phyloP scores from a whole-genome alignment of 805 yeast genomes.

The Yarrowia osloensis region DNA sequence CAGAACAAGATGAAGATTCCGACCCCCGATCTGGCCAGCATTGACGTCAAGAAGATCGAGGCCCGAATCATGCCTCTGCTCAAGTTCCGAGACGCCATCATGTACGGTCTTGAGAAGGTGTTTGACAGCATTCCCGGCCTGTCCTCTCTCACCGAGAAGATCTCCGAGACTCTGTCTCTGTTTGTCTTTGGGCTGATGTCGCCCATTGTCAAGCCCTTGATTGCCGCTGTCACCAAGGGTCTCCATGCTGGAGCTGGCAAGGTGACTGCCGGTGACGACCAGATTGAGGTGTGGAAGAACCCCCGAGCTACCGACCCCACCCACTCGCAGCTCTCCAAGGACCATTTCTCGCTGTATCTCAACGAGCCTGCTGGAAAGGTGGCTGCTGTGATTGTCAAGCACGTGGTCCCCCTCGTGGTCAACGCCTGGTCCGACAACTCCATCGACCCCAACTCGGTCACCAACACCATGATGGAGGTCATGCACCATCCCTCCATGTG shows the following conservation, averaged over 20 bases:
- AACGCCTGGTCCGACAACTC: slow-evolving; percentile 34
- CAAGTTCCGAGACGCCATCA: slow-evolving; percentile 32
- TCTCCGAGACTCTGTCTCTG: slow-evolving; percentile 35
- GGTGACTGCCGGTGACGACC: slow-evolving; percentile 35
- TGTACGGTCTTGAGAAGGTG: slow-evolving; percentile 32
- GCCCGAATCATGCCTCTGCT: slow-evolving; percentile 26
- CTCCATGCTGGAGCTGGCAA: slow-evolving; percentile 33
- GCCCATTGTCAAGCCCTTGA: slow-evolving; percentile 36
- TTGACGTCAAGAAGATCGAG: slow-evolving; percentile 24
- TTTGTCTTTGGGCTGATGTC: slow-evolving; percentile 36
- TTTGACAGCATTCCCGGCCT: slow-evolving; percentile 36
- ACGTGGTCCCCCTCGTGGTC: slow-evolving; percentile 35
- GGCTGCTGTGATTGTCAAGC: slow-evolving; percentile 33
- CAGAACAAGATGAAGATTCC: slow-evolving; percentile 16
- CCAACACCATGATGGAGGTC: slow-evolving; percentile 33
- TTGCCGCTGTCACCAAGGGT: slow-evolving; percentile 33
- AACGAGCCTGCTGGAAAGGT: slow-evolving; percentile 37
- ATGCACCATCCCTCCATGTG: slow-evolving; percentile 36
- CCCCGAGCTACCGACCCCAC: slow-evolving; percentile 35
- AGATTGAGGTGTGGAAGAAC: slow-evolving; percentile 37
- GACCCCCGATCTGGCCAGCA: slow-evolving; percentile 15
- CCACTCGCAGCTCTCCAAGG: slow-evolving; percentile 37
- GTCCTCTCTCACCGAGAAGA: slow-evolving; percentile 34
- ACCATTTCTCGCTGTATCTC: slow-evolving; percentile 36
- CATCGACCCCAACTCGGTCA: slow-evolving; percentile 32